These are phyloP conservation scores for Paspalum notatum DNA, from an alignment of 176 grass and related monocot genomes.

Conservation along the genomic window DNA sequence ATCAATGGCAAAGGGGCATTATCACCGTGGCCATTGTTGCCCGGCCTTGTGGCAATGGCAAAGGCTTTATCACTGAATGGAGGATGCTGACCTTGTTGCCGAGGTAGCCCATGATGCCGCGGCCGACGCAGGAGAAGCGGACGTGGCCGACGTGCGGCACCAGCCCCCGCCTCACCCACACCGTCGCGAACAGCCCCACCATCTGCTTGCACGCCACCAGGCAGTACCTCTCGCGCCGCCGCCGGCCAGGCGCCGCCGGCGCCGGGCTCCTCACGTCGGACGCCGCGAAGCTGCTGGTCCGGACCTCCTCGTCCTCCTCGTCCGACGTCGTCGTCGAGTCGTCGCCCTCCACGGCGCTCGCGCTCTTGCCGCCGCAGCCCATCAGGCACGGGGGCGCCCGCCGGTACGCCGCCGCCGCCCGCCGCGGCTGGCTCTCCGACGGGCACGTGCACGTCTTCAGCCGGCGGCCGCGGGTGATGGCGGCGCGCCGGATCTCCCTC, in stretches of 20 bases:
- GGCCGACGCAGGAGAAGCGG: conserved; percentile 74
- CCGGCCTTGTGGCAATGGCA: not conserved
- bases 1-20: too few relatives aligned
- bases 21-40: too few relatives aligned
- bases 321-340: conserved; percentile 45
- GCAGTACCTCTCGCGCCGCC: conserved; percentile 50
- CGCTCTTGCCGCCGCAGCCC: conserved; percentile 45
- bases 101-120: conserved; percentile 89
- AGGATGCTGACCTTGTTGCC: conserved; percentile 71
- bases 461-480: conserved; percentile 50
- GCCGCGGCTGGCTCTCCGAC: not conserved
- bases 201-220: conserved; percentile 87
- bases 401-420: conserved; percentile 17
- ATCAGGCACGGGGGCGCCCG: conserved; percentile 62
- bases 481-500: conserved; percentile 54
- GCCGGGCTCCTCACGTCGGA: conserved; percentile 21
- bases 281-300: conserved; percentile 6
- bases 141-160: conserved; percentile 75
- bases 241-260: conserved; percentile 6
- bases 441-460: conserved; percentile 79
- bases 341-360: conserved; percentile 44
- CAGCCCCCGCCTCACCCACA: conserved; percentile 78
- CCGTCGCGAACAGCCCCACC: conserved; percentile 88
- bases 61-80: not conserved
- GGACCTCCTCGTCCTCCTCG: conserved; percentile 41